Evolutionary conservation across 257 asterid species (phyloP), one percentile per base, ranked within the genome.

Genomic region (Solanum ossicruentum): DNA sequence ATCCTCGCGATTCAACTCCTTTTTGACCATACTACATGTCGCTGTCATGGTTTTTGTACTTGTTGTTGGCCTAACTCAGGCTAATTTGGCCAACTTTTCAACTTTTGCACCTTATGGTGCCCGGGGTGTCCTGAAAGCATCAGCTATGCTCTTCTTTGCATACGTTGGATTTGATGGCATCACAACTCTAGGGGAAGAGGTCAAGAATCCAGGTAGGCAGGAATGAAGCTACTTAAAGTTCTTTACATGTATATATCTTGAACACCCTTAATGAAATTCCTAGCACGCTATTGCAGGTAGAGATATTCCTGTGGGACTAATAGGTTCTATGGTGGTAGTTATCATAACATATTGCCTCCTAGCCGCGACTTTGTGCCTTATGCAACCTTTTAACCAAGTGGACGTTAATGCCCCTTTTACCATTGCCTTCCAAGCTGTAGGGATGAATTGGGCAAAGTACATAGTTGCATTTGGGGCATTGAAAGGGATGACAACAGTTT

Each of bases 401-500:
- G 89, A 87, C 23, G 60, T 85, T 4, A 66, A 89, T 55, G 91
- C 91, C 20, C 88, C 91, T 49, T 89, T 85, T 47, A 70, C 88
- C 20, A 54, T 87, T 21, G 89, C 89, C 39, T 89, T 89, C 58
- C 73, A 87, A 84, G 85, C 88, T 52, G 88, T 80, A 52, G 89
- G 91, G 47, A 85, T 86, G 88, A 83, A 83, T 18, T 89, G 91
- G 89, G 89, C 89, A 39, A 89, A 89, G 75, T 86, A 79, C 60
- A 77, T 89, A 45, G 91, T 89, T 20, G 89, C 91, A 45, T 84
- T 85, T 16, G 91, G 91, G 32, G 91, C 91, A 69, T 84, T 89
- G 39, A 89, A 89, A 69, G 88, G 89, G 43, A 87, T 89, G 91
- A 89, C 91, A 84, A 84, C 89, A 49, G 91, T 89, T 61, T 49